A percentile compares a stretch with the other conserved stretches of the same genome.
Evolutionary conservation across 2,329 filamentous ascomycete species (phyloP).

Genomic region (Dactylonectria macrodidyma): DNA sequence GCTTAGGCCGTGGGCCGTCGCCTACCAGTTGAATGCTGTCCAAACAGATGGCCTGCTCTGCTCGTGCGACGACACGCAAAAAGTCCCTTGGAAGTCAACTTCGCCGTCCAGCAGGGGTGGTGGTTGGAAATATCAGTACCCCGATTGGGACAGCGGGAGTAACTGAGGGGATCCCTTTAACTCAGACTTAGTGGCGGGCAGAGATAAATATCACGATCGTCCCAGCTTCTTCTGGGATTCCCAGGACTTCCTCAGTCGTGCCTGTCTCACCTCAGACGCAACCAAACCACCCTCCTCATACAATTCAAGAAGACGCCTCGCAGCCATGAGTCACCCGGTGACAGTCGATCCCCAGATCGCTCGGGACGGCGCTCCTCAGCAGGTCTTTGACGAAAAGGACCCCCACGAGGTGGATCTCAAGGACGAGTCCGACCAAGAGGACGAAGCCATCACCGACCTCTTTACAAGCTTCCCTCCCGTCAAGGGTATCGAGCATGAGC

Average conservation of each 20-base stretch:
- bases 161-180: background rate
- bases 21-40: background rate
- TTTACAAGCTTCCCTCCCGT: conserved; percentile 59
- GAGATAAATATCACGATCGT: conserved; percentile 22
- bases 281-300: background rate
- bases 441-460: conserved; percentile 53
- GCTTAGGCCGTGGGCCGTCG: background rate
- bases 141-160: conserved; percentile 3
- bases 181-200: background rate
- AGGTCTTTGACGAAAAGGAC: conserved; percentile 44
- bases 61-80: conserved; percentile 22
- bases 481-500: conserved; percentile 59
- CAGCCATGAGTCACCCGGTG: conserved; percentile 8
- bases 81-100: conserved; percentile 4
- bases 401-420: conserved; percentile 46
- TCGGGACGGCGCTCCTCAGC: background rate
- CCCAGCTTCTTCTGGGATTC: conserved; percentile 5
- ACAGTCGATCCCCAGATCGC: conserved; percentile 1
- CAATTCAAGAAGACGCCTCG: background rate
- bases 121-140: background rate
- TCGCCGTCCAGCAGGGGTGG: background rate
- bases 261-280: background rate
- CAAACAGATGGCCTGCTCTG: background rate
- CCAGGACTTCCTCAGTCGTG: background rate
- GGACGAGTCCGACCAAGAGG: conserved; percentile 45